These are phyloP conservation scores for Vanrija sp. DNA, from an alignment of 1,284 basidiomycete species.

Conservation along the genomic window DNA sequence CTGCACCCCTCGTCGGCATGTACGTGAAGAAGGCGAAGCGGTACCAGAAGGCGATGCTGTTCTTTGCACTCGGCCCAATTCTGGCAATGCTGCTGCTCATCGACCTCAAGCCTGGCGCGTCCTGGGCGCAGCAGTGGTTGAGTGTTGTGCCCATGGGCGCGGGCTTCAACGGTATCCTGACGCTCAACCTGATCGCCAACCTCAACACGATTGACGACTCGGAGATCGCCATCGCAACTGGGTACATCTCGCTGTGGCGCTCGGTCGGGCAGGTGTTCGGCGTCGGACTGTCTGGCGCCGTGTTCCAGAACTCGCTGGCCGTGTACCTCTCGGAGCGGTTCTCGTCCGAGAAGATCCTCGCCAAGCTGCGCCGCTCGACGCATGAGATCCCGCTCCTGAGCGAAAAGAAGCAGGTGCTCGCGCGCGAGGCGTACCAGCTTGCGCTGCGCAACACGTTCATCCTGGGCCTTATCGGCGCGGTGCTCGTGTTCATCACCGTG, in stretches of 20 bases:
- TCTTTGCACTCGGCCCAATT: constrained; percentile 24
- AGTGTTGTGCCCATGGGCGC: constrained; percentile 30
- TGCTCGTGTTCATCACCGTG: constrained; percentile 18
- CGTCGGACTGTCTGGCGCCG: constrained; percentile 28
- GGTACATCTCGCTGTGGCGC: constrained; percentile 29
- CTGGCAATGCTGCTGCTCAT: constrained; percentile 25
- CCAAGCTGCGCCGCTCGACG: constrained; percentile 21
- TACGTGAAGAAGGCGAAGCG: constrained; percentile 19
- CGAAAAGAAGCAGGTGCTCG: constrained; percentile 11
- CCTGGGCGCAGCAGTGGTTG: constrained; percentile 21
- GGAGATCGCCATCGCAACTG: constrained; percentile 26
- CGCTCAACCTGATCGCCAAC: constrained; percentile 24
- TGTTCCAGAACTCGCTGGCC: constrained; percentile 23
- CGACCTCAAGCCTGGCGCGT: constrained; percentile 7
- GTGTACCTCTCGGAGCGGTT: constrained; percentile 17
- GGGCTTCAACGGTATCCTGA: constrained; percentile 27
- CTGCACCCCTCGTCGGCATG: constrained; percentile 24
- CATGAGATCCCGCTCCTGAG: constrained; percentile 22
- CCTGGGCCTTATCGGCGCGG: constrained; percentile 21
- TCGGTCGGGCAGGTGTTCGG: constrained; percentile 30
- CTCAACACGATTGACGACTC: constrained; percentile 23
- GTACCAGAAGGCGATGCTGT: constrained; percentile 25
- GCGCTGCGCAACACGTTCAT: constrained; percentile 26
- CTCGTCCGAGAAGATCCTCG: constrained; percentile 20
- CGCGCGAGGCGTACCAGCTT: constrained; percentile 21